These are phyloP conservation scores for Spirogloea muscicola DNA, from an alignment of 139 green algal species.

Conservation along the genomic window DNA sequence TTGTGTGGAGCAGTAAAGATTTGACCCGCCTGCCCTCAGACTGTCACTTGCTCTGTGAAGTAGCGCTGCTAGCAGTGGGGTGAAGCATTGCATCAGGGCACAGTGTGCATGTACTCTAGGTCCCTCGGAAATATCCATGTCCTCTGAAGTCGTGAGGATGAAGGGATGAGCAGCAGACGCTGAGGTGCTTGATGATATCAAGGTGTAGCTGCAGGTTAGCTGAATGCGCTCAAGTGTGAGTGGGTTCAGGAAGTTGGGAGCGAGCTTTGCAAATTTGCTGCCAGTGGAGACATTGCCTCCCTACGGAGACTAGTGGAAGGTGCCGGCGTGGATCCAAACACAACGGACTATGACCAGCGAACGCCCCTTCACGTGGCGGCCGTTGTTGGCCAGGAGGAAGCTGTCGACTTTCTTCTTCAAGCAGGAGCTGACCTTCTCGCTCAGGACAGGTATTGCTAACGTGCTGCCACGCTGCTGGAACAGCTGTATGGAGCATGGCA, in stretches of 20 bases:
- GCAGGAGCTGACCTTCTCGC: neutral
- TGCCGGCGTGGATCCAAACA: neutral
- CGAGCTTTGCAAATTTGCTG: neutral
- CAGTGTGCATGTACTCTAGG: neutral
- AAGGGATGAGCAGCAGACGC: neutral
- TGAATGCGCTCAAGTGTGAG: neutral
- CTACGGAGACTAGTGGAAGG: neutral
- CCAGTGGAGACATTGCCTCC: neutral
- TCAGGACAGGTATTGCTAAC: slow-evolving; percentile 2
- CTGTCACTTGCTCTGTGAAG: no score
- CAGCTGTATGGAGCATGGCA: neutral
- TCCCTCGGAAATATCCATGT: neutral
- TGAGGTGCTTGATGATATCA: neutral
- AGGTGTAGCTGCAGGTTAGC: neutral
- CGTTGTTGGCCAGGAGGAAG: neutral
- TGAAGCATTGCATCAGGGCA: neutral
- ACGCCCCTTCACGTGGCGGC: slow-evolving; percentile 13
- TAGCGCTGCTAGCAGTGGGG: no score
- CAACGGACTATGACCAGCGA: neutral
- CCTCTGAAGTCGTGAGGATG: neutral
- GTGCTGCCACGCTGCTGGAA: neutral
- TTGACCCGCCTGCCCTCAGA: no score
- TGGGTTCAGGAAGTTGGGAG: neutral
- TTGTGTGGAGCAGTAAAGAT: no score
- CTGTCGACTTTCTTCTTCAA: neutral